Base-by-base conservation (phyloP, 345 rosid species). In the Pugionium dolabratum region DNA sequence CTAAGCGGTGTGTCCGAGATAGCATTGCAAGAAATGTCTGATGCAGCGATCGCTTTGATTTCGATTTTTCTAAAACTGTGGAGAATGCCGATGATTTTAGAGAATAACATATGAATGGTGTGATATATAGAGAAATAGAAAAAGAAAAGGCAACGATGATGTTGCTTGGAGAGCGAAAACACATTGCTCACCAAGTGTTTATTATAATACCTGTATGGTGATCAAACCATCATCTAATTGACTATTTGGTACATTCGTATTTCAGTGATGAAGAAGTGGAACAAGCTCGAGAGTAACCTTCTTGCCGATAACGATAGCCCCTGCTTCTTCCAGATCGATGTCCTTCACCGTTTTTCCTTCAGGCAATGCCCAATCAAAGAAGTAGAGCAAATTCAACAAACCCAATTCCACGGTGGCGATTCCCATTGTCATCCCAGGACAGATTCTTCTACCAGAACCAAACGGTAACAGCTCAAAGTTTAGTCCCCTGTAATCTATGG, bases 391-490 rank as follows among this genome's bases (percentile, higher is more conserved):
- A 7, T 68, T 74, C 10, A 69, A 35, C 9, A 74, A 4, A 10
- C 48, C 64, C 29, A 60, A 7, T 36, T 75, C 78, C 9, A 69
- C 55, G 0, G 45, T 37, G 5, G 40, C 27, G 7, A 66, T 54
- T 1, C 72, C 77, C 72, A 66, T 59, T 0, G 26, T 34, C 51
- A 66, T 66, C 44, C 73, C 77, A 0, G 66, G 73, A 32, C 73
- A 69, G 2, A 48, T 42, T 58, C 73, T 69, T 3, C 84, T 8
- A 2, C 84, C 84, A 28, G 64, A 68, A 6, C 84, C 80, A 66
- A 80, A 80, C 5, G 80, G 79, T 66, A 79, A 62, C 2, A 52
- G 58, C 80, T 80, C 83, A 10, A 78, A 84, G 58, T 71, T 35
- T 1, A 68, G 76, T 44, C 84, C 82, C 41, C 28, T 85, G 44